These are phyloP conservation scores for Lagenidium giganteum DNA, from an alignment of 352 stramenopile genomes.

Conservation along the genomic window DNA sequence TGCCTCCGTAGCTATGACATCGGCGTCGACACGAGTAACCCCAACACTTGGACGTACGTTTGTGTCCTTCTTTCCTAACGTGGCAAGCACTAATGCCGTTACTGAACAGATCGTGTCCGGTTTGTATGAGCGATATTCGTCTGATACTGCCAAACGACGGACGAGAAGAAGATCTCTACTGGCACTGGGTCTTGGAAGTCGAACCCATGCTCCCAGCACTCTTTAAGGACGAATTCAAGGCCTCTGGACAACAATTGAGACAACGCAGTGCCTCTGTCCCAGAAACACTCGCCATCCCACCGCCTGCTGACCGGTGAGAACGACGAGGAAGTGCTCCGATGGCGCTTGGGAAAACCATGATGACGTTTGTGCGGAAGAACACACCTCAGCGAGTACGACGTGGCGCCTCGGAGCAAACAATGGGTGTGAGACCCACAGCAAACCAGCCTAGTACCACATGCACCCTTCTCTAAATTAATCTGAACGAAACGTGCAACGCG, in stretches of 20 bases:
- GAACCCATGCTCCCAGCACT: constrained; percentile 29
- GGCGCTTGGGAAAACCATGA: no score
- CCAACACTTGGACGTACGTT: constrained; percentile 31
- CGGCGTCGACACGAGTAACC: constrained; percentile 15
- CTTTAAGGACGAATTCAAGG: constrained; percentile 52
- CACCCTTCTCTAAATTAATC: no score
- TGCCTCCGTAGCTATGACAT: constrained; percentile 45
- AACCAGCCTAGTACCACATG: no score
- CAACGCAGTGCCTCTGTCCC: no score
- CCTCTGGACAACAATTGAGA: constrained; percentile 13
- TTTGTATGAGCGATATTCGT: constrained; percentile 58
- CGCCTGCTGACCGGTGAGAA: no score
- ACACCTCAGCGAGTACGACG: no score
- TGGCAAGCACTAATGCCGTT: not conserved
- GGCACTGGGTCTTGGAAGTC: constrained; percentile 50
- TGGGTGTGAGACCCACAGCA: no score
- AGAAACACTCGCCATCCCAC: no score
- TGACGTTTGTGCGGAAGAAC: no score
- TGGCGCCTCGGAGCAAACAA: no score
- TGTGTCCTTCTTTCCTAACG: constrained; percentile 5
- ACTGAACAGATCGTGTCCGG: constrained; percentile 55
- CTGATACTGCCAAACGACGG: constrained; percentile 52
- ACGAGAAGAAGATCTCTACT: constrained; percentile 56
- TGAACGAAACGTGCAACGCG: no score
- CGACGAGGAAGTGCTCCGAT: no score